Evolutionary conservation across 1,139 yeast genomes (phyloP).

Genomic region (Candida mesenterica): DNA sequence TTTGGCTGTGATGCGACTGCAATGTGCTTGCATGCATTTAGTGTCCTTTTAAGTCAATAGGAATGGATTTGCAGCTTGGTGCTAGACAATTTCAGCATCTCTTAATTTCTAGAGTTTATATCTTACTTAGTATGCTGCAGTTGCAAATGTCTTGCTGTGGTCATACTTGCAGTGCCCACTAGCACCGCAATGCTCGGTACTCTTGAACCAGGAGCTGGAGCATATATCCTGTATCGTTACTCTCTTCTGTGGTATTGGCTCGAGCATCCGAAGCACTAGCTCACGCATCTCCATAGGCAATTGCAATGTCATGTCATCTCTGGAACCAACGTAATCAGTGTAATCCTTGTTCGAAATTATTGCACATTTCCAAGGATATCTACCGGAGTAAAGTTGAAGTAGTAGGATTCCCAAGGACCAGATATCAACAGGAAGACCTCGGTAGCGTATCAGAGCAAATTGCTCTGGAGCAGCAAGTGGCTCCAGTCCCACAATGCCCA

Average conservation of each 20-base stretch:
- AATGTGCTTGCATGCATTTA: too few relatives aligned
- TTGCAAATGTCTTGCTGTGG: not conserved
- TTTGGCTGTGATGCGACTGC: too few relatives aligned
- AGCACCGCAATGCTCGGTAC: constrained; percentile 1
- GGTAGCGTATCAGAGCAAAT: constrained; percentile 31
- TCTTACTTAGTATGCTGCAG: not conserved
- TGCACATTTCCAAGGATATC: constrained; percentile 41
- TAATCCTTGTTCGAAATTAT: constrained; percentile 17
- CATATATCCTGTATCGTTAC: constrained; percentile 4
- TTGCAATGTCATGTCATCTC: not conserved
- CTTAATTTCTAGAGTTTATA: too few relatives aligned
- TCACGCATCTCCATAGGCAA: not conserved
- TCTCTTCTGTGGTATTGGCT: constrained; percentile 1
- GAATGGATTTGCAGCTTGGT: too few relatives aligned
- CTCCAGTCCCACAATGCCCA: constrained; percentile 53
- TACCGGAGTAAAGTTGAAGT: constrained; percentile 22
- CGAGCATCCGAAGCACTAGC: not conserved
- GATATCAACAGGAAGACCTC: constrained; percentile 42
- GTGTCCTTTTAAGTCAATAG: too few relatives aligned
- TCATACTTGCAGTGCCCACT: constrained; percentile 3
- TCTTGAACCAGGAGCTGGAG: constrained; percentile 3
- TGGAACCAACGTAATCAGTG: constrained; percentile 1
- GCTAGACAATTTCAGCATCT: too few relatives aligned
- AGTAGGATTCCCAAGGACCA: constrained; percentile 52
- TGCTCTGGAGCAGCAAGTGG: constrained; percentile 51